Conservation (phyloP, 2,329 filamentous ascomycete genomes). For the Samsoniella hepiali region DNA sequence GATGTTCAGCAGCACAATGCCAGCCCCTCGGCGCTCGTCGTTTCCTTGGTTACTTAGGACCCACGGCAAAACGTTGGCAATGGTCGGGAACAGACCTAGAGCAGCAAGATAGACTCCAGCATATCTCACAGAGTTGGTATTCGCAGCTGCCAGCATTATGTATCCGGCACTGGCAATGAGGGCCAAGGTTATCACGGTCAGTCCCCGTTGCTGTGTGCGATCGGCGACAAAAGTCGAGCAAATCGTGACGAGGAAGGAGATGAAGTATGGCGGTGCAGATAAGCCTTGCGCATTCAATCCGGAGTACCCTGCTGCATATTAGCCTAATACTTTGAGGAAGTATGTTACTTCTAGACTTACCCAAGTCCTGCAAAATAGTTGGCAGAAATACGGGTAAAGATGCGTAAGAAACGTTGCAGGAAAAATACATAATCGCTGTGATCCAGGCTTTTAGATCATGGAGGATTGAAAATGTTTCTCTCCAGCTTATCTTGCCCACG, state of each 20-base stretch:
- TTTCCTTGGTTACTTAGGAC: constrained; percentile 61
- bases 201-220: constrained; percentile 33
- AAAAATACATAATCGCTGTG: constrained; percentile 35
- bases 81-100: constrained; percentile 31
- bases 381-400: constrained; percentile 40
- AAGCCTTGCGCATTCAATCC: constrained; percentile 39
- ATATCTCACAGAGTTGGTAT: constrained; percentile 32
- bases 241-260: constrained; percentile 35
- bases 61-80: constrained; percentile 25
- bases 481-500: constrained; percentile 24
- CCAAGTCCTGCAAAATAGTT: constrained; percentile 39
- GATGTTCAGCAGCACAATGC: constrained; percentile 71
- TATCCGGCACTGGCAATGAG: constrained; percentile 30
- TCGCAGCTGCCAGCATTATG: constrained; percentile 16
- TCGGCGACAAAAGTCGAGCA: constrained; percentile 34
- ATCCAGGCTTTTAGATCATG: constrained; percentile 32
- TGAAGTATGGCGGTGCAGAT: constrained; percentile 40
- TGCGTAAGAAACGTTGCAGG: constrained; percentile 38
- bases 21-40: constrained; percentile 63
- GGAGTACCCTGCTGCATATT: constrained; percentile 28
- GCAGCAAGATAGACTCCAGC: constrained; percentile 36
- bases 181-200: constrained; percentile 28
- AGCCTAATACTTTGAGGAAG: neutral
- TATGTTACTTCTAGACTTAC: neutral
- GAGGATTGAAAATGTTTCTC: constrained; percentile 34